Conservation (phyloP, 495 filamentous ascomycete species). For the Penicillium herquei region DNA sequence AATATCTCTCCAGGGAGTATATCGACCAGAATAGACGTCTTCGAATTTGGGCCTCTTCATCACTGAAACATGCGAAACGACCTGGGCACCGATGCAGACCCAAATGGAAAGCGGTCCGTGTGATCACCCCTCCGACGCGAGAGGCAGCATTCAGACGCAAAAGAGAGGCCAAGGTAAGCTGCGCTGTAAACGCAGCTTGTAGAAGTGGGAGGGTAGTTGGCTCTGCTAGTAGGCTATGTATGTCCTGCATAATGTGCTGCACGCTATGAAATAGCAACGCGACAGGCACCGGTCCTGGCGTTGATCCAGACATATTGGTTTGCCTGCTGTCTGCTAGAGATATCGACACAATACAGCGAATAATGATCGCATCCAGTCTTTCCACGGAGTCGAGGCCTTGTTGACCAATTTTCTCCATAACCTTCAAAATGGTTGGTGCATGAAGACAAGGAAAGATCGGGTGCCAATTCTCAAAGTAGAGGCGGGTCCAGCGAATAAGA, state of each 20-base stretch:
- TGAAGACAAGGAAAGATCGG: constrained; percentile 47
- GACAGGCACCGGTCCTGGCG: constrained; percentile 26
- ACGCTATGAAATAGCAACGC: constrained; percentile 37
- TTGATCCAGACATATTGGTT: constrained; percentile 5
- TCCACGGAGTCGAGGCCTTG: constrained; percentile 22
- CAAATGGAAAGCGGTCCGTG: constrained; percentile 46
- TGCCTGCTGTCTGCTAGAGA: constrained; percentile 38
- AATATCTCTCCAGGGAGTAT: constrained; percentile 48
- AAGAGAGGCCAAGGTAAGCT: constrained; percentile 47
- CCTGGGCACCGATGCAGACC: constrained; percentile 50
- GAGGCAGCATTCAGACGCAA: constrained; percentile 49
- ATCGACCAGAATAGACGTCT: constrained; percentile 51
- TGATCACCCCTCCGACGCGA: constrained; percentile 44
- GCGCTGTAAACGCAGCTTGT: constrained; percentile 44
- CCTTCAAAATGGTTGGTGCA: constrained; percentile 38
- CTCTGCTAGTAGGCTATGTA: constrained; percentile 33
- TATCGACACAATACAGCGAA: constrained; percentile 48
- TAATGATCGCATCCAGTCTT: constrained; percentile 30
- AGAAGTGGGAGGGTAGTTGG: constrained; percentile 37
- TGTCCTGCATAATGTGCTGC: constrained; percentile 36
- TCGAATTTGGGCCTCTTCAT: constrained; percentile 37
- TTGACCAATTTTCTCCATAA: constrained; percentile 31
- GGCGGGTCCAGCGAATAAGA: constrained; percentile 37
- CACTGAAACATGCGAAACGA: constrained; percentile 39
- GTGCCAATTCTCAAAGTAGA: constrained; percentile 52